phyloP scores from a whole-genome alignment of 1,139 yeast species.

The Schwanniomyces etchellsii region DNA sequence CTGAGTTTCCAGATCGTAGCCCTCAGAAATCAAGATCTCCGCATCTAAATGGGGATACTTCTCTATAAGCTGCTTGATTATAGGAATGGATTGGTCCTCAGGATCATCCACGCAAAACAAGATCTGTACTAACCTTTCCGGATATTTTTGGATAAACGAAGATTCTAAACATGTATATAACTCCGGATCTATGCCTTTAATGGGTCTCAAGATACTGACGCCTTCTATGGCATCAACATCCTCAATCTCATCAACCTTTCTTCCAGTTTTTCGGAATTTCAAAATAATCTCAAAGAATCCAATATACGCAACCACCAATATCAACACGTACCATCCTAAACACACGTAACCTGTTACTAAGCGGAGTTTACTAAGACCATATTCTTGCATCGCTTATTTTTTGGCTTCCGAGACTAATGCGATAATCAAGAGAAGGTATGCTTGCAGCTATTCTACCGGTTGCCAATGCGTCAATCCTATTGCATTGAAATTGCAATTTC shows the following conservation, averaged over 20 bases:
- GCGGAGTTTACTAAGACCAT: conserved; percentile 2
- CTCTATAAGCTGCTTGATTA: conserved; percentile 44
- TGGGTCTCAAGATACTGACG: conserved; percentile 76
- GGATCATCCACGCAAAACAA: conserved; percentile 68
- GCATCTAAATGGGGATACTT: conserved; percentile 59
- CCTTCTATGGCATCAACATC: conserved; percentile 39
- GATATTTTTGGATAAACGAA: conserved; percentile 66
- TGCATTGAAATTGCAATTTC: too few relatives aligned
- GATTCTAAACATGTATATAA: conserved; percentile 63
- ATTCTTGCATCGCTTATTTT: too few relatives aligned
- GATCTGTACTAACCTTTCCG: conserved; percentile 54
- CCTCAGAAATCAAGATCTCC: conserved; percentile 45
- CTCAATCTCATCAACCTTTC: not conserved
- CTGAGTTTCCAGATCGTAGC: conserved; percentile 19
- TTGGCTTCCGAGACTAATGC: too few relatives aligned
- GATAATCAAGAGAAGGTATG: too few relatives aligned
- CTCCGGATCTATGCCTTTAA: conserved; percentile 81
- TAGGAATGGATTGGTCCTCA: conserved; percentile 59
- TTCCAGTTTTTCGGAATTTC: conserved; percentile 21
- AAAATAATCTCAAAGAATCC: conserved; percentile 44
- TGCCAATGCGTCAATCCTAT: too few relatives aligned
- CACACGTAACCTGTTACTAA: conserved; percentile 12
- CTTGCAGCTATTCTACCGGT: too few relatives aligned
- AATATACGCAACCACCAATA: conserved; percentile 34
- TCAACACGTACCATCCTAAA: conserved; percentile 40